Conservation (phyloP, 768 basidiomycete species). For the Lentinula sp. region DNA sequence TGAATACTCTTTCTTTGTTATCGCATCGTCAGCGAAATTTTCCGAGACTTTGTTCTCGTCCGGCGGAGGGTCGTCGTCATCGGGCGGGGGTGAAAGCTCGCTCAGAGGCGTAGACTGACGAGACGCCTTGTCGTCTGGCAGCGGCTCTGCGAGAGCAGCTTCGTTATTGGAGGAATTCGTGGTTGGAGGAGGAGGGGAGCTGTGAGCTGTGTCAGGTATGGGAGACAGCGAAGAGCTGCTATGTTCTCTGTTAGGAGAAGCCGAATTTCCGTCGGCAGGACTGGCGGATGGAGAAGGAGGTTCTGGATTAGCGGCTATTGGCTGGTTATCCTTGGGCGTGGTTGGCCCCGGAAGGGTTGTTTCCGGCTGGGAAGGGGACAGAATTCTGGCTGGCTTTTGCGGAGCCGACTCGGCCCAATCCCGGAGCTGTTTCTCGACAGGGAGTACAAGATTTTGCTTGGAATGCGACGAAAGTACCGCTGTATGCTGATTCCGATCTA, state of each 20-base stretch:
- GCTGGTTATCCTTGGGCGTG: background rate
- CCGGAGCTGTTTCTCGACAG: background rate
- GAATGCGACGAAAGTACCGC: background rate
- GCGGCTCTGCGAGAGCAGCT: conserved; percentile 11
- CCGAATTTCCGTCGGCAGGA: background rate
- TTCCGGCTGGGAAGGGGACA: background rate
- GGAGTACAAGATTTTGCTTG: background rate
- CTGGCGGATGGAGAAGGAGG: background rate
- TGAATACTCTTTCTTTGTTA: conserved; percentile 17
- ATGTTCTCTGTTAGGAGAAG: background rate
- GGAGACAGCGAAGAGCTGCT: conserved; percentile 48
- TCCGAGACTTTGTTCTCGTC: conserved; percentile 34
- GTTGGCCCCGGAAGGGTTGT: background rate
- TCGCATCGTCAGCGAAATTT: conserved; percentile 27
- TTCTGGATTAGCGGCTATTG: conserved; percentile 2
- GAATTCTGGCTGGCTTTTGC: background rate
- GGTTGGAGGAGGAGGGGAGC: conserved; percentile 25
- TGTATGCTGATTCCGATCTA: conserved; percentile 6
- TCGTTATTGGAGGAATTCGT: conserved; percentile 16
- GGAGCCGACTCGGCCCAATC: background rate
- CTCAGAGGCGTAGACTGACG: conserved; percentile 69
- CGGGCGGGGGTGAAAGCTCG: conserved; percentile 66
- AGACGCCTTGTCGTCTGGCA: conserved; percentile 33
- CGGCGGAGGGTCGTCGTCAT: conserved; percentile 38
- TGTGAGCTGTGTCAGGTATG: conserved; percentile 32